Percentiles rank a stretch among this genome's conserved stretches.
Conservation (phyloP, 2,329 filamentous ascomycete species). For the Ophiostoma sp. region DNA sequence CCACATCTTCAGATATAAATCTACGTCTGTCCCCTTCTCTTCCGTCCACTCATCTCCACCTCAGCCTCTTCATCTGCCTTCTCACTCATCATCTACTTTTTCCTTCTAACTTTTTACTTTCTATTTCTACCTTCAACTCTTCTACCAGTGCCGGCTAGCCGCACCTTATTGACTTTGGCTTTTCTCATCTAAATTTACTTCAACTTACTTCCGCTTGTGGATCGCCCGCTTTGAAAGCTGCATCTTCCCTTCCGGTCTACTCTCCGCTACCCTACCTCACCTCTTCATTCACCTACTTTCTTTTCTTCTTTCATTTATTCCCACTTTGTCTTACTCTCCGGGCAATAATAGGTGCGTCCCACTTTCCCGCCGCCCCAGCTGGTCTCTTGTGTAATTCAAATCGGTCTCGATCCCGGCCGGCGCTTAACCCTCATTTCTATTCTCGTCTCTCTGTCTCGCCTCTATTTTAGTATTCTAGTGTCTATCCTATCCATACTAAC, state of each 20-base stretch:
- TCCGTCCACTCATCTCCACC: neutral
- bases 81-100: neutral
- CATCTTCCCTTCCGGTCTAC: neutral
- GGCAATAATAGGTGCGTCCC: neutral
- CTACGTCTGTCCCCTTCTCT: neutral
- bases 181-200: neutral
- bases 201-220: neutral
- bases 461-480: neutral
- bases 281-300: no score
- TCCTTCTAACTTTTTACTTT: no score
- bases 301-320: no score
- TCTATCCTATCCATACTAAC: neutral
- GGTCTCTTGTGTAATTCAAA: constrained; percentile 5
- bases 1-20: no score
- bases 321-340: neutral
- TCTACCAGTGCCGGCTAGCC: neutral
- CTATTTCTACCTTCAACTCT: neutral
- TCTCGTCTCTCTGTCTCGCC: neutral
- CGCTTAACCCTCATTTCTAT: constrained; percentile 8
- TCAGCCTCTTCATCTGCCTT: neutral
- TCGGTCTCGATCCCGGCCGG: constrained; percentile 14
- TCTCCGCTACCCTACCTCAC: neutral
- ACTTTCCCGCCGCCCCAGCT: constrained; percentile 6
- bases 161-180: neutral
- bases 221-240: constrained; percentile 4